Evolutionary conservation across 306 rosid genomes (phyloP), one percentile per base, ranked within the genome.

Genomic region (Hippophae rhamnoides): DNA sequence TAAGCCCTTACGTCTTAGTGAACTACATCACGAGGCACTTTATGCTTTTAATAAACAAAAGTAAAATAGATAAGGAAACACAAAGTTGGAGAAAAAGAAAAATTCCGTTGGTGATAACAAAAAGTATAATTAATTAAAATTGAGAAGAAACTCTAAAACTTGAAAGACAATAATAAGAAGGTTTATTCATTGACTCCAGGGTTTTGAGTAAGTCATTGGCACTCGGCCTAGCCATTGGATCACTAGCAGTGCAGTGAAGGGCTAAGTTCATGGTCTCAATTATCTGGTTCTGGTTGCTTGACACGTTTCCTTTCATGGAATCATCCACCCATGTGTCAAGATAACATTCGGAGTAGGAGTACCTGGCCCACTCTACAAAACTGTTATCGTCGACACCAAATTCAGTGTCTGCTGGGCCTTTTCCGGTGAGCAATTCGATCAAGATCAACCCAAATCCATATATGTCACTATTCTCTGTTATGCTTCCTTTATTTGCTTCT

Each of bases 351-450:
- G 94, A 73, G 69, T 92, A 92, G 64, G 90, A 85, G 54, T 80
- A 80, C 3, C 86, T 74, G 57, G 99, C 97, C 99, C 99, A 92
- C 65, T 88, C 95, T 0, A 92, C 90, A 8, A 88, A 73, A 44
- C 42, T 68, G 49, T 69, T 69, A 13, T 77, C 71, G 14, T 77
- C 78, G 62, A 44, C 58, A 41, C 85, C 78, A 47, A 65, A 58
- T 65, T 87, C 87, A 26, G 47, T n/a, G 65, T 83, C 95, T 62
- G 55, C 52, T 2, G 83, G 70, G n/a, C 76, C 70, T 73, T 85
- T 92, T 10, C 99, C 99, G 52, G 95, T 88, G 55, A 92, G 68
- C 18, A 92, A 43, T 48, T 86, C 88, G 40, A 92, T 86, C 65
- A 92, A 54, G 62, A 82, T 47, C 5, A 86, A 64, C 18, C 99